Evolutionary conservation across 225 moss, liverwort and hornwort species (phyloP).

Genomic region (Pleurozium schreberi): DNA sequence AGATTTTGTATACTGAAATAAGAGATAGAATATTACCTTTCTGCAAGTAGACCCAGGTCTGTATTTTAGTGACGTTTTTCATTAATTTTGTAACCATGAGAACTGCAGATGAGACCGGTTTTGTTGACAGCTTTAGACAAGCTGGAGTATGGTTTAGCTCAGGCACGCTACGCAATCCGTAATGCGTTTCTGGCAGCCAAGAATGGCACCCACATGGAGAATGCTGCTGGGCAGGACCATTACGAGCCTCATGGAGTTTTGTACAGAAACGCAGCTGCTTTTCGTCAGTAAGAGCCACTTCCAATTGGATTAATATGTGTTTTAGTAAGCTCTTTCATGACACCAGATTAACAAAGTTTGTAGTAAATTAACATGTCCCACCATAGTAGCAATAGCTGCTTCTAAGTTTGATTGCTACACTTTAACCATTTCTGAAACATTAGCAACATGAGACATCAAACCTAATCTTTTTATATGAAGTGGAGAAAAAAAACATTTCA

Average conservation of each 20-base stretch:
- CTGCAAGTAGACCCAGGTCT: background rate
- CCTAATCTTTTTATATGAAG: background rate
- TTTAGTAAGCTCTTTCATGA: background rate
- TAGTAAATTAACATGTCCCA: background rate
- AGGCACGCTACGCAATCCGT: constrained; percentile 27
- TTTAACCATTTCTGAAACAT: background rate
- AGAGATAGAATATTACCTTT: background rate
- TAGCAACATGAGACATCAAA: background rate
- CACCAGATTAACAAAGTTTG: background rate
- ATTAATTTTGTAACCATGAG: background rate
- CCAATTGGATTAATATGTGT: background rate
- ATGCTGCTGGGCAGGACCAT: background rate
- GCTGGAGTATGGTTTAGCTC: constrained; percentile 35
- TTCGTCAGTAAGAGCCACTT: constrained; percentile 52
- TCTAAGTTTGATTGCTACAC: background rate
- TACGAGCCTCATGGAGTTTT: constrained; percentile 46
- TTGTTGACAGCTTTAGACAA: constrained; percentile 22
- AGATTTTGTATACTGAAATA: background rate
- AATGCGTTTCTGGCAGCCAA: constrained; percentile 12
- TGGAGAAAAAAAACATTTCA: too few relatives aligned
- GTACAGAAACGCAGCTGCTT: constrained; percentile 56
- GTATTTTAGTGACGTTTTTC: background rate
- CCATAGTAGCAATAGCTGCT: background rate
- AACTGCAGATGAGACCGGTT: constrained; percentile 19
- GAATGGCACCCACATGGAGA: background rate